These are phyloP conservation scores for Chytriomyces sp. DNA, from an alignment of 192 early-diverging fungal species.

Conservation along the genomic window DNA sequence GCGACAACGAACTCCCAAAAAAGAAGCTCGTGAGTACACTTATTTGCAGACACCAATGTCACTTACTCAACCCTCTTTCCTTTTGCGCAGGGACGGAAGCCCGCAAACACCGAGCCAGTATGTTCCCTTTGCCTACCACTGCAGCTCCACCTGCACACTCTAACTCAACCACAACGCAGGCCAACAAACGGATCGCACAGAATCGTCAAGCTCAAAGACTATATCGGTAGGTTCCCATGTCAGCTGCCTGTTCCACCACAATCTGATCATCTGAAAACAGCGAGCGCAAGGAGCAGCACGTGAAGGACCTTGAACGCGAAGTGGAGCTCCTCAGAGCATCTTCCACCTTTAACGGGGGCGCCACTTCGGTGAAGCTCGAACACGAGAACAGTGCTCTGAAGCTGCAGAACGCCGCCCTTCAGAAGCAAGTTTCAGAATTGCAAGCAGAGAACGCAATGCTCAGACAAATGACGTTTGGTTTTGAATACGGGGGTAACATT, in stretches of 20 bases:
- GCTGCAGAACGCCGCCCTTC: background rate
- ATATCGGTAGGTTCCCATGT: no score
- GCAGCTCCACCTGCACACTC: no score
- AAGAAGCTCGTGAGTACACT: background rate
- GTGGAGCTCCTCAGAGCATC: conserved; percentile 9
- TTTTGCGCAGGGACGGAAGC: background rate
- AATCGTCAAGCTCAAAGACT: background rate
- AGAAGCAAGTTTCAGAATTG: background rate
- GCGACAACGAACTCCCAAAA: background rate
- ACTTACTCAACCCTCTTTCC: no score
- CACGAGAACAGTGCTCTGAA: conserved; percentile 14
- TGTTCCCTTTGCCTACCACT: no score
- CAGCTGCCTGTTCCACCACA: no score
- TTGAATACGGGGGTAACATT: background rate
- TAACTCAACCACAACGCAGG: background rate
- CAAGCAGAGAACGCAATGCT: conserved; percentile 14
- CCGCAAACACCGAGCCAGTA: background rate
- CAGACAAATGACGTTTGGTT: conserved; percentile 27
- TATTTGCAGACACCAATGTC: no score
- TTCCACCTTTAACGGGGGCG: background rate
- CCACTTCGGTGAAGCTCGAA: background rate
- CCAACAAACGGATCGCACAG: background rate
- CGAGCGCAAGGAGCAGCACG: conserved; percentile 54
- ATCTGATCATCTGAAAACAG: background rate
- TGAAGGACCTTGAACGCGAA: conserved; percentile 18